Evolutionary conservation across 2,329 filamentous ascomycete species (phyloP).

Genomic region (Venturia carpophila): DNA sequence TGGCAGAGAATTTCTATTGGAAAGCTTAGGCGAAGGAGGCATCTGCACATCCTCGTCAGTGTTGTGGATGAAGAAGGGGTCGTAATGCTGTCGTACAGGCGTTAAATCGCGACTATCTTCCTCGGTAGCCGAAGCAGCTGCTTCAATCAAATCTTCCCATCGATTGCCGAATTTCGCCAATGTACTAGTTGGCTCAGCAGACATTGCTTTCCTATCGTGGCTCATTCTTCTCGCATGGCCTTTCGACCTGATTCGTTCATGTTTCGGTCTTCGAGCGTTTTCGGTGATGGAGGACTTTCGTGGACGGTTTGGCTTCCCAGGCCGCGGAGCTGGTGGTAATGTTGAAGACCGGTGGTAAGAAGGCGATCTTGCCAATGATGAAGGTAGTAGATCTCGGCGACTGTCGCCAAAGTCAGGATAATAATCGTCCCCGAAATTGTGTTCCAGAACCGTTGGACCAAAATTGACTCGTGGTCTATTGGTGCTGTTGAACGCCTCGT

Average conservation of each 20-base stretch:
- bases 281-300: slow-evolving; percentile 84
- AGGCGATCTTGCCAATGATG: slow-evolving; percentile 72
- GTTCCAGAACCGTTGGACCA: slow-evolving; percentile 54
- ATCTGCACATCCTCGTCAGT: slow-evolving; percentile 19
- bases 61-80: not conserved
- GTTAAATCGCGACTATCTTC: slow-evolving; percentile 83
- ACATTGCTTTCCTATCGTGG: slow-evolving; percentile 72
- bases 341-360: slow-evolving; percentile 81
- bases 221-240: slow-evolving; percentile 66
- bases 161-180: slow-evolving; percentile 70
- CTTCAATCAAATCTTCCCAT: slow-evolving; percentile 95
- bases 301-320: slow-evolving; percentile 61
- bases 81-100: slow-evolving; percentile 53
- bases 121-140: slow-evolving; percentile 85
- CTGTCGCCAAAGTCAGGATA: slow-evolving; percentile 45
- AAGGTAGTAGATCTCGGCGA: slow-evolving; percentile 70
- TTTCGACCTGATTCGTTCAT: slow-evolving; percentile 73
- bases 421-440: slow-evolving; percentile 49
- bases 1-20: slow-evolving; percentile 54
- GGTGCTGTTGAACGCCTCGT: slow-evolving; percentile 28
- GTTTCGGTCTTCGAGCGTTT: slow-evolving; percentile 64
- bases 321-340: slow-evolving; percentile 71
- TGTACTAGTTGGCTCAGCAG: slow-evolving; percentile 72
- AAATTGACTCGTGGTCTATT: slow-evolving; percentile 34
- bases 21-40: slow-evolving; percentile 39